phyloP scores from a whole-genome alignment of 306 rosid species.

The Pterocarpus santalinus region DNA sequence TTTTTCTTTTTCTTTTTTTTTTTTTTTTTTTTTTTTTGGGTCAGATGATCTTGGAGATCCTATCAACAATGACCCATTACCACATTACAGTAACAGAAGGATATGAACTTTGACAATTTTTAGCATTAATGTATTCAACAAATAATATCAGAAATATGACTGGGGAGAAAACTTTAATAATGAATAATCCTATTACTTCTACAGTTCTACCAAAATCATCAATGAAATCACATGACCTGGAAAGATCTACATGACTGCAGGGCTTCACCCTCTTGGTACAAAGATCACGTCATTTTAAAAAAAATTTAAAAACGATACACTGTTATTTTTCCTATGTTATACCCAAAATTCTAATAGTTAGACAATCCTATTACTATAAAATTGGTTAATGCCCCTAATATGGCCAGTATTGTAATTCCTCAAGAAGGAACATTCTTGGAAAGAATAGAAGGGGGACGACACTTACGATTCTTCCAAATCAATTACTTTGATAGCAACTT shows the following conservation, averaged over 20 bases:
- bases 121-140: too few species aligned
- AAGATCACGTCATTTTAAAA: constrained; percentile 7
- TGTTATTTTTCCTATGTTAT: constrained; percentile 11
- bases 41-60: too few species aligned
- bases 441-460: constrained; percentile 17
- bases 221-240: too few species aligned
- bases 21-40: too few species aligned
- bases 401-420: constrained; percentile 9
- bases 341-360: constrained; percentile 30
- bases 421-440: constrained; percentile 15
- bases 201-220: too few species aligned
- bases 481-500: constrained; percentile 95
- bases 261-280: constrained; percentile 21
- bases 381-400: constrained; percentile 15
- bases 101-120: too few species aligned
- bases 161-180: too few species aligned
- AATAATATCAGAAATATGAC: too few species aligned
- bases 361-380: constrained; percentile 1
- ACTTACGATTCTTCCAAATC: constrained; percentile 99
- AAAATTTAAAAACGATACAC: neutral
- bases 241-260: constrained; percentile 20
- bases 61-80: too few species aligned
- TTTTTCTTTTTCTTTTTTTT: too few species aligned
- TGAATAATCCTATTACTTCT: too few species aligned
- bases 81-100: too few species aligned